Percentiles rank a stretch among this genome's conserved stretches.
Conservation (phyloP, 2,329 filamentous ascomycete genomes). For the Aspergillus sp. region DNA sequence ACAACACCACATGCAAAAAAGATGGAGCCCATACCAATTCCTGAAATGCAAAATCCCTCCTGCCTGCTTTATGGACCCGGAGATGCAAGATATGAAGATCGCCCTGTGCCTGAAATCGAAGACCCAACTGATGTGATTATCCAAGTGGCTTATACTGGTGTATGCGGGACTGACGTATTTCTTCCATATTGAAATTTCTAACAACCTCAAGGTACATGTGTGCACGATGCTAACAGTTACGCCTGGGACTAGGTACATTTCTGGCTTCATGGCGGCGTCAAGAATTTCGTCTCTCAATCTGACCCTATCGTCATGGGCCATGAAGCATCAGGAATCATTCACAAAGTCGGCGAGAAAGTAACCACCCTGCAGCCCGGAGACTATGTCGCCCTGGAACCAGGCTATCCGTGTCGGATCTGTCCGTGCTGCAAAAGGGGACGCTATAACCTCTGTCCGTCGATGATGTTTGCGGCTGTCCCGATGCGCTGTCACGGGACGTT, state of each 20-base stretch:
- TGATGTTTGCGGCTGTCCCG: constrained; percentile 39
- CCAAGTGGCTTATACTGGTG: background rate
- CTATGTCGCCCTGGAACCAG: constrained; percentile 31
- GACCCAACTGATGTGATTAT: background rate
- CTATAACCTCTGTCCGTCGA: constrained; percentile 39
- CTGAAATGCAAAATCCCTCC: background rate
- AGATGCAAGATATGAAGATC: background rate
- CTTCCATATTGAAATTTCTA: background rate
- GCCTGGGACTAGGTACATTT: background rate
- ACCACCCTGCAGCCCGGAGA: constrained; percentile 23
- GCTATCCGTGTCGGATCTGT: constrained; percentile 31
- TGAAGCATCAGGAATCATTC: constrained; percentile 26
- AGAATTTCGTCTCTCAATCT: constrained; percentile 18
- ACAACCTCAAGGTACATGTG: background rate
- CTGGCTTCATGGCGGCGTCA: constrained; percentile 34
- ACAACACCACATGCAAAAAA: no score
- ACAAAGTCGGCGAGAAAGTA: constrained; percentile 20
- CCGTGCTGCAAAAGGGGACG: constrained; percentile 30
- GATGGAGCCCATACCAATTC: no score
- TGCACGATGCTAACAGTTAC: background rate
- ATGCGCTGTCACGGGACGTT: constrained; percentile 35
- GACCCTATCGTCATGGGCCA: constrained; percentile 30
- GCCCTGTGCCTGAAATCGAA: background rate
- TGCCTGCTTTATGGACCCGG: background rate
- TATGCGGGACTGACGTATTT: background rate